phyloP scores from a whole-genome alignment of 2,329 filamentous ascomycete species.

The Zarea fungicola region DNA sequence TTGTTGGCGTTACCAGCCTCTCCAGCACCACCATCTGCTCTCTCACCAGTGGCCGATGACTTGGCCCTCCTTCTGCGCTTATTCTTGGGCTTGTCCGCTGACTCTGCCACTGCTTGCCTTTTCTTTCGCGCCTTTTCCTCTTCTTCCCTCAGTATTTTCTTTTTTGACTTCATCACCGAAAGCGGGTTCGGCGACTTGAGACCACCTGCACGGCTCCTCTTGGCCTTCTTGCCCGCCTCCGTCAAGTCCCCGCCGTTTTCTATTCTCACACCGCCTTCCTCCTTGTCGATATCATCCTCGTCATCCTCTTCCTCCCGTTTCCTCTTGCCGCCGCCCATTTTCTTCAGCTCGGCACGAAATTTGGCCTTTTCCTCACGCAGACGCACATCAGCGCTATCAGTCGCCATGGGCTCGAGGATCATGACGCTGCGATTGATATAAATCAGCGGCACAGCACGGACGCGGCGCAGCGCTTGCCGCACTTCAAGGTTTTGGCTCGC shows the following conservation, averaged over 20 bases:
- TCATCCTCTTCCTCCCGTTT: slow-evolving; percentile 35
- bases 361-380: slow-evolving; percentile 68
- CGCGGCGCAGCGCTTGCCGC: slow-evolving; percentile 56
- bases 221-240: slow-evolving; percentile 47
- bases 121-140: slow-evolving; percentile 18
- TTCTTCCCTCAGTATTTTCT: slow-evolving; percentile 26
- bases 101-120: too few species aligned
- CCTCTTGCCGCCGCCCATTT: slow-evolving; percentile 46
- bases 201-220: slow-evolving; percentile 52
- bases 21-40: slow-evolving; percentile 22
- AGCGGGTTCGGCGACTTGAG: slow-evolving; percentile 67
- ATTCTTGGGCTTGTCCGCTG: slow-evolving; percentile 26
- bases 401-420: slow-evolving; percentile 66
- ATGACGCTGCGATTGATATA: slow-evolving; percentile 77
- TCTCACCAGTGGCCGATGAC: slow-evolving; percentile 17
- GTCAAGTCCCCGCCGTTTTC: slow-evolving; percentile 15
- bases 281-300: slow-evolving; percentile 37
- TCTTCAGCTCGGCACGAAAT: slow-evolving; percentile 63
- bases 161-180: slow-evolving; percentile 64
- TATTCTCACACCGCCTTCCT: slow-evolving; percentile 19
- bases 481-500: slow-evolving; percentile 66
- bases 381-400: slow-evolving; percentile 56
- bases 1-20: slow-evolving; percentile 24
- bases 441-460: slow-evolving; percentile 69
- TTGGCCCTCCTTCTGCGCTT: slow-evolving; percentile 35